Percentiles rank a stretch among this genome's conserved stretches.
Evolutionary conservation across 495 filamentous ascomycete species (phyloP).

Genomic region (Lophiotrema nucula): DNA sequence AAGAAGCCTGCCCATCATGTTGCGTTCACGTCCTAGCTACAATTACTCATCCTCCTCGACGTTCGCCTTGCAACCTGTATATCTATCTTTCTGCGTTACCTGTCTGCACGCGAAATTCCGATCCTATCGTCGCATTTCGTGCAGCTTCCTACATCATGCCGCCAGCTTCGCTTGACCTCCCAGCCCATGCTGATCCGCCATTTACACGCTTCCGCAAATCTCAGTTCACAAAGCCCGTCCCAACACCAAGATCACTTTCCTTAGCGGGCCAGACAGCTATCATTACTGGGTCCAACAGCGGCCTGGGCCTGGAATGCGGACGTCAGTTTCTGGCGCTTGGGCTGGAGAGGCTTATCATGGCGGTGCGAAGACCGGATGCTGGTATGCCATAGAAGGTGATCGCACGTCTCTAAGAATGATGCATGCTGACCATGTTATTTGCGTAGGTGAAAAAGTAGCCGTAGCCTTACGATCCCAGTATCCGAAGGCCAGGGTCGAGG

Average conservation of each 20-base stretch:
- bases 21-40: too few relatives aligned
- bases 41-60: neutral
- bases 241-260: neutral
- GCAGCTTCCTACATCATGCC: neutral
- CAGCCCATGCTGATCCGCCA: too few relatives aligned
- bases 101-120: too few relatives aligned
- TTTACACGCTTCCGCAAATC: neutral
- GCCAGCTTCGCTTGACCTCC: neutral
- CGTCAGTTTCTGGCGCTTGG: constrained; percentile 34
- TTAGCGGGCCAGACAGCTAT: constrained; percentile 35
- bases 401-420: too few relatives aligned
- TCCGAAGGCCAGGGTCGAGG: constrained; percentile 45
- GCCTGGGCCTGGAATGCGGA: constrained; percentile 38
- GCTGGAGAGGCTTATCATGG: constrained; percentile 37
- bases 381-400: too few relatives aligned
- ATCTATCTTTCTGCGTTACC: too few relatives aligned
- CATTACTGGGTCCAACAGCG: constrained; percentile 37
- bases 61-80: neutral
- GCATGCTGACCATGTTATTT: too few relatives aligned
- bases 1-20: too few relatives aligned
- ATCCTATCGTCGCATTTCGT: too few relatives aligned
- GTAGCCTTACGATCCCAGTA: constrained; percentile 47
- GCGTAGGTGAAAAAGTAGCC: constrained; percentile 43
- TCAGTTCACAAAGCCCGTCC: neutral
- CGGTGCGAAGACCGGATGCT: constrained; percentile 40